Evolutionary conservation across 805 yeast genomes (phyloP).

Genomic region (Suhomyces pyralidae): DNA sequence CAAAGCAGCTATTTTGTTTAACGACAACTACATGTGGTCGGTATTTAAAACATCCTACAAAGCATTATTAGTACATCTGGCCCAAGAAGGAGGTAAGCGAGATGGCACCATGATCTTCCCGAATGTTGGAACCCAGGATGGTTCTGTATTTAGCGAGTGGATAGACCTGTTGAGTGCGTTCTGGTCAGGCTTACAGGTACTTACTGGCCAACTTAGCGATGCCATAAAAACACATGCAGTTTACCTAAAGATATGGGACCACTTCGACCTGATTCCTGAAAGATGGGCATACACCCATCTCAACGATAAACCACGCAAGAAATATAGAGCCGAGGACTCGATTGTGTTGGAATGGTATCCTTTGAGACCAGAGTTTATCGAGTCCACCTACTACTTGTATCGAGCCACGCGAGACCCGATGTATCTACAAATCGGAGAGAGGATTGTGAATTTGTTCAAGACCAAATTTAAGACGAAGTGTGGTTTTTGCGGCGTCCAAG

Average conservation of each 20-base stretch:
- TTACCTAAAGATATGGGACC: constrained; percentile 74
- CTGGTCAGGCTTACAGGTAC: constrained; percentile 80
- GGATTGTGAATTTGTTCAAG: constrained; percentile 55
- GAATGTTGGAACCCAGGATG: constrained; percentile 56
- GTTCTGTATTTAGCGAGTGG: constrained; percentile 58
- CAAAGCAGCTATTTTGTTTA: constrained; percentile 68
- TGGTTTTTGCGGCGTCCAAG: constrained; percentile 78
- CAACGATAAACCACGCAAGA: constrained; percentile 1
- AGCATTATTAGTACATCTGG: constrained; percentile 49
- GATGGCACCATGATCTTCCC: constrained; percentile 43
- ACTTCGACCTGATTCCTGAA: constrained; percentile 81
- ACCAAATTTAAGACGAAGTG: constrained; percentile 56
- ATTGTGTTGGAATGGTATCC: constrained; percentile 86
- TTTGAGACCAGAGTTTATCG: constrained; percentile 86
- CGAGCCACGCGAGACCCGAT: constrained; percentile 85
- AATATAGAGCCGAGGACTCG: constrained; percentile 20
- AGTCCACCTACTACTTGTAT: constrained; percentile 80
- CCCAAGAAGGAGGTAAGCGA: constrained; percentile 21
- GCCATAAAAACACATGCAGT: constrained; percentile 62
- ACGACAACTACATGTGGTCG: constrained; percentile 62
- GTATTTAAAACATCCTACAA: constrained; percentile 49
- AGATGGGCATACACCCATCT: constrained; percentile 56
- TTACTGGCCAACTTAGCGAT: constrained; percentile 68
- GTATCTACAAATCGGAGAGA: constrained; percentile 71
- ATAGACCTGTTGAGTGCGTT: constrained; percentile 85